Conservation (phyloP, 352 stramenopile species). For the Globisporangium barbulae region DNA sequence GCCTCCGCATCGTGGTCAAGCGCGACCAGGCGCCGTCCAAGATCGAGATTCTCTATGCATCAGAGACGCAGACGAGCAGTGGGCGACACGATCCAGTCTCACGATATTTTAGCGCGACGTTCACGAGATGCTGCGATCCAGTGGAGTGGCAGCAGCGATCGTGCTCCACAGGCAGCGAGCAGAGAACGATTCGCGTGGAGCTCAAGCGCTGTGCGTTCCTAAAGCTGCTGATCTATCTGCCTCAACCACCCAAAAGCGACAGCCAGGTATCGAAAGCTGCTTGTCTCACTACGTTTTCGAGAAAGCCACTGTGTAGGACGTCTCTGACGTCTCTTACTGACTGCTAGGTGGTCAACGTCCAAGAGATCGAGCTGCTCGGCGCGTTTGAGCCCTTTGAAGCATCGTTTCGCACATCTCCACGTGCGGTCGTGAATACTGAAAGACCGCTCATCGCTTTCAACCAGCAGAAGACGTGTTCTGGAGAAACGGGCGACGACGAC, state of each 20-base stretch:
- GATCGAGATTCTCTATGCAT: conserved; percentile 11
- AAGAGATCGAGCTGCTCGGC: conserved; percentile 30
- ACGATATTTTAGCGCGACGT: conserved; percentile 30
- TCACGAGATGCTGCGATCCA: conserved; percentile 3
- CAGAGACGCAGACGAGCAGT: neutral
- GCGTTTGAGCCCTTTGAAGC: neutral
- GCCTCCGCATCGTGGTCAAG: conserved; percentile 3
- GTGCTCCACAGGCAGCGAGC: neutral
- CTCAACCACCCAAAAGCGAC: conserved; percentile 5
- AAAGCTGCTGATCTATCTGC: conserved; percentile 29
- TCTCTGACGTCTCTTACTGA: no score
- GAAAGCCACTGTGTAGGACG: no score
- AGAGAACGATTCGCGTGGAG: conserved; percentile 19
- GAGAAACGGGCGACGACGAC: conserved; percentile 6
- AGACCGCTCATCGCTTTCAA: neutral
- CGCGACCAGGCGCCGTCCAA: conserved; percentile 5
- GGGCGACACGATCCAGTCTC: conserved; percentile 22
- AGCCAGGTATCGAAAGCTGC: conserved; percentile 21
- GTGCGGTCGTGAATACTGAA: neutral
- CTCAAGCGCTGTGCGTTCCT: conserved; percentile 24
- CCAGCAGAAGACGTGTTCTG: neutral
- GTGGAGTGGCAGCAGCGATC: conserved; percentile 6
- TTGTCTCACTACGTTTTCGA: neutral
- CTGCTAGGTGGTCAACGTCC: conserved; percentile 21
- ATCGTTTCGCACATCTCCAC: neutral